phyloP scores from a whole-genome alignment of 2,329 filamentous ascomycete genomes.

The Aspergillus puulaauensis region DNA sequence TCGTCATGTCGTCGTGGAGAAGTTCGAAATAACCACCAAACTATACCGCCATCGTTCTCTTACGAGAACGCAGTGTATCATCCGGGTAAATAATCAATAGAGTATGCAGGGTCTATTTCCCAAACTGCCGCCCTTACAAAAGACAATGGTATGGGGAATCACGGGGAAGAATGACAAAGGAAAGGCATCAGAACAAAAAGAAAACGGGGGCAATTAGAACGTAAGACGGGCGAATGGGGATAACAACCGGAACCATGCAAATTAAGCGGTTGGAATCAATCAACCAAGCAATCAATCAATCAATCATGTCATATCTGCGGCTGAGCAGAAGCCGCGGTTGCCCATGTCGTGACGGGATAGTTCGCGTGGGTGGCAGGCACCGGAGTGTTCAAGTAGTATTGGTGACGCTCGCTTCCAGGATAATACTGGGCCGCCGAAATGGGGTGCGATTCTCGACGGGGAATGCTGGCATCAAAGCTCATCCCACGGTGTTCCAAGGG shows the following conservation, averaged over 20 bases:
- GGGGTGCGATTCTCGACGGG: slow-evolving; percentile 38
- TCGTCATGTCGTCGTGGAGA: slow-evolving; percentile 22
- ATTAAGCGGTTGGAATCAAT: not conserved
- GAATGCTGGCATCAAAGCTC: slow-evolving; percentile 32
- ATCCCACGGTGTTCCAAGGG: slow-evolving; percentile 34
- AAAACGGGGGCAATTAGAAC: not conserved
- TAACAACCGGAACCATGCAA: not conserved
- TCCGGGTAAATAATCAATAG: slow-evolving; percentile 21
- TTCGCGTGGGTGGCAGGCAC: slow-evolving; percentile 29
- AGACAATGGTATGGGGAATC: slow-evolving; percentile 10
- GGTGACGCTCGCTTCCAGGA: slow-evolving; percentile 29
- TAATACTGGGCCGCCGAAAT: slow-evolving; percentile 35
- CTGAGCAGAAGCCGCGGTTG: slow-evolving; percentile 37
- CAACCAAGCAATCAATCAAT: not conserved
- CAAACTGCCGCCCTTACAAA: slow-evolving; percentile 22
- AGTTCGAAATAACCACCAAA: not conserved
- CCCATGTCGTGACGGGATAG: slow-evolving; percentile 39
- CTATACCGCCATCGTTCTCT: slow-evolving; percentile 22
- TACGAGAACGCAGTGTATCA: slow-evolving; percentile 18
- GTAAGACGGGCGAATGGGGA: not conserved
- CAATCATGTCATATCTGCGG: slow-evolving; percentile 32
- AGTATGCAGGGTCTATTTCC: slow-evolving; percentile 23
- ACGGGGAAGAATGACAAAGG: slow-evolving; percentile 9
- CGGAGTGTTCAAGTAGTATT: slow-evolving; percentile 33
- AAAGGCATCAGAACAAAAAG: slow-evolving; percentile 11